Conservation (phyloP, 306 rosid genomes). For the Purshia tridentata region DNA sequence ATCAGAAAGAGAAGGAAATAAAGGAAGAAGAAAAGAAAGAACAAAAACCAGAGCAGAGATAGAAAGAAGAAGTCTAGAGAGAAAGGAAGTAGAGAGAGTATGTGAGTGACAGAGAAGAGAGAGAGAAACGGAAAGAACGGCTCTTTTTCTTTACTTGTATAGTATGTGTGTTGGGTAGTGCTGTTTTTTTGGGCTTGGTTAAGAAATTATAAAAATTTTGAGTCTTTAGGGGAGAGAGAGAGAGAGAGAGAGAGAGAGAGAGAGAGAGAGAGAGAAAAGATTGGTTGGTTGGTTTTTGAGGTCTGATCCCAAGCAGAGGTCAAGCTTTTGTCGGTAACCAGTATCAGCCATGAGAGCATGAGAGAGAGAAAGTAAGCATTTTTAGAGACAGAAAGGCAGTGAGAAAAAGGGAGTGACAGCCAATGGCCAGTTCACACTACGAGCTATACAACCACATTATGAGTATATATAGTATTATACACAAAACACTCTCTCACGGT, state of each 20-base stretch:
- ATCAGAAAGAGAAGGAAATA: slow-evolving; percentile 24
- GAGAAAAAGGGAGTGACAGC: slow-evolving; percentile 37
- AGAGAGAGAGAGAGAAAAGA: not conserved
- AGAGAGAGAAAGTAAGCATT: not conserved
- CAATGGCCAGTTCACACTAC: slow-evolving; percentile 56
- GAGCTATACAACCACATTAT: too few species aligned
- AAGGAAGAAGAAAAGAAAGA: not conserved
- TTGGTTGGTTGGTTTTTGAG: slow-evolving; percentile 8
- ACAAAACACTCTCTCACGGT: not conserved
- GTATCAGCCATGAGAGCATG: slow-evolving; percentile 1
- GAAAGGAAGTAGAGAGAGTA: not conserved
- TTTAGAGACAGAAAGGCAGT: not conserved
- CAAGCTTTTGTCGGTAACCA: slow-evolving; percentile 42
- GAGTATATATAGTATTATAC: too few species aligned
- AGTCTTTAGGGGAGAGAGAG: not conserved
- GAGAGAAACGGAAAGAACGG: slow-evolving; percentile 13
- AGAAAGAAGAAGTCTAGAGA: not conserved
- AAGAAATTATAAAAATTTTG: not conserved
- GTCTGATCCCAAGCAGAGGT: not conserved
- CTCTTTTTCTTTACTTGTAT: not conserved
- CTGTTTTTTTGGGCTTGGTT: slow-evolving; percentile 7
- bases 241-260: not conserved
- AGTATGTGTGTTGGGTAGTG: not conserved
- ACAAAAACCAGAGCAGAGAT: slow-evolving; percentile 3
- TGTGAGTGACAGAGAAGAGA: not conserved